A percentile compares a stretch with the other conserved stretches of the same genome.
Conservation (phyloP, 371 early-diverging fungal genomes). For the Saksenaea oblongispora region DNA sequence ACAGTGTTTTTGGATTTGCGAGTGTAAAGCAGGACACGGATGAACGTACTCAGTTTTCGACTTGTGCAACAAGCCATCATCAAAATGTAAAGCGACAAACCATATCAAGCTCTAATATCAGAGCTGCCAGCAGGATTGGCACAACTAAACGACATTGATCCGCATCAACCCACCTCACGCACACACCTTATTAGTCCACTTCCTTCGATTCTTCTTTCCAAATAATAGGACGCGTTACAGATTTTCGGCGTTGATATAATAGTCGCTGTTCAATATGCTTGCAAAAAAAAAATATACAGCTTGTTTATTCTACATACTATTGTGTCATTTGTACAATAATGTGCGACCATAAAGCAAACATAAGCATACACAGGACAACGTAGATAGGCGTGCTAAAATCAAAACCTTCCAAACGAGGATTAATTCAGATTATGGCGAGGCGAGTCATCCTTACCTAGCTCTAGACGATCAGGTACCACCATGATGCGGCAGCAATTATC, state of each 20-base stretch:
- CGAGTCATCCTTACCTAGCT: conserved; percentile 6
- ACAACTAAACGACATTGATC: conserved; percentile 6
- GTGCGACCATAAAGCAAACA: conserved; percentile 25
- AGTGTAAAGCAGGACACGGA: not conserved
- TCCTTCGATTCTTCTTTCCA: conserved; percentile 4
- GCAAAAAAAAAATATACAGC: not conserved
- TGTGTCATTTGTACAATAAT: conserved; percentile 24
- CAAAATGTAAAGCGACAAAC: not conserved
- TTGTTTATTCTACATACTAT: not conserved
- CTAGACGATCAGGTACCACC: conserved; percentile 40
- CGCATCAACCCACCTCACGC: not conserved
- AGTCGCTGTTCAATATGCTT: not conserved
- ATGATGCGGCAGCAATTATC: conserved; percentile 54
- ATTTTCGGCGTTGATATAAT: not conserved
- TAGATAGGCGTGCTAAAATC: conserved; percentile 8
- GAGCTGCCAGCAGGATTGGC: conserved; percentile 17
- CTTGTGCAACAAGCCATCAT: not conserved
- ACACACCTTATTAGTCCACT: not conserved
- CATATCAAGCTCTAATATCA: conserved; percentile 4
- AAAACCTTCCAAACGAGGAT: not conserved
- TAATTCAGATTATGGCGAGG: not conserved
- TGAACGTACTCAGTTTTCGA: not conserved
- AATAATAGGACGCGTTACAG: no score
- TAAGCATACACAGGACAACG: conserved; percentile 16
- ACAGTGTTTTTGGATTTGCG: conserved; percentile 13